Conservation (phyloP, 2,329 filamentous ascomycete genomes). For the Fusarium sp. region DNA sequence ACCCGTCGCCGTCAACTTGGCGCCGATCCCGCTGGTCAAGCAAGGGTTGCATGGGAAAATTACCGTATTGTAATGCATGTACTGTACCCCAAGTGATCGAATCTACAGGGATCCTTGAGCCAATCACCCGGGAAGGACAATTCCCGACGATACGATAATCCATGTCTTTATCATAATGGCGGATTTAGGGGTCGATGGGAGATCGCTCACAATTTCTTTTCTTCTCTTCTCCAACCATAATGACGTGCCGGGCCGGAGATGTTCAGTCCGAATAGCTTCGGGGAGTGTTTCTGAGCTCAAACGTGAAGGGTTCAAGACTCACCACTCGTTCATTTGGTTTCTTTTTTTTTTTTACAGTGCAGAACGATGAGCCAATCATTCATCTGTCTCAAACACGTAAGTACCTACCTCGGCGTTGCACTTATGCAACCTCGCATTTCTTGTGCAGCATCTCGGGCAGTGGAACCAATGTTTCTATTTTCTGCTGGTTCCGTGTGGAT, state of each 20-base stretch:
- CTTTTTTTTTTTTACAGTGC: not conserved
- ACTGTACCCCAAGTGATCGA: not conserved
- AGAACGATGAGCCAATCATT: not conserved
- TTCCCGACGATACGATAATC: constrained; percentile 23
- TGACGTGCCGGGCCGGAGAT: constrained; percentile 17
- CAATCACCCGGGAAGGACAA: constrained; percentile 10
- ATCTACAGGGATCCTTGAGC: constrained; percentile 8
- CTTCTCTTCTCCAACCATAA: constrained; percentile 8
- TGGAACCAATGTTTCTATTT: constrained; percentile 21
- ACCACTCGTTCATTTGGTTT: not conserved
- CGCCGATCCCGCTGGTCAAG: constrained; percentile 30
- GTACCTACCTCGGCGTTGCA: not conserved
- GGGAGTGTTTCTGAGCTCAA: not conserved
- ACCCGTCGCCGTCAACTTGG: constrained; percentile 27
- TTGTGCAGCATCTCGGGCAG: constrained; percentile 16
- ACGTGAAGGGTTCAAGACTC: not conserved
- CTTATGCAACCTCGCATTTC: not conserved
- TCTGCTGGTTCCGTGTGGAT: constrained; percentile 19
- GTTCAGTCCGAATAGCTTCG: constrained; percentile 20
- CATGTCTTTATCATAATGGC: constrained; percentile 25
- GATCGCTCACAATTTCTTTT: constrained; percentile 21
- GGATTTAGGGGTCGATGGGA: constrained; percentile 25
- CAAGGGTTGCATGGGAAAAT: constrained; percentile 17
- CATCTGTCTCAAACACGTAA: not conserved
- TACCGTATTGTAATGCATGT: not conserved